Base-by-base conservation (phyloP, 2,329 filamentous ascomycete species). In the Leptographium wingfieldii region DNA sequence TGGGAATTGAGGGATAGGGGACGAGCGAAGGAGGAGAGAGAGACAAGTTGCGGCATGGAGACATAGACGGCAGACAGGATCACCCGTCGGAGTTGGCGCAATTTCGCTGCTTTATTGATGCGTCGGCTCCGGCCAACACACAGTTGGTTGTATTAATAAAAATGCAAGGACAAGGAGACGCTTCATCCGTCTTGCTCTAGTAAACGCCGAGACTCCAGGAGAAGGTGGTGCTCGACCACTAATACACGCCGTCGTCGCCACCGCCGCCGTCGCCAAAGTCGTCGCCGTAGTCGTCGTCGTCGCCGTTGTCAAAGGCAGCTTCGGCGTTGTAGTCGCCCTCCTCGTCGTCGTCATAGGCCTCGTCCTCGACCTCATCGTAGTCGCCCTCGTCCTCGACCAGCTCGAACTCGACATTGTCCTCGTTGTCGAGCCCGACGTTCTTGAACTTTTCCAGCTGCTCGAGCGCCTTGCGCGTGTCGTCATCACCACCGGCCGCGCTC, bases 311-410 rank as follows among this genome's bases (percentile, higher is more conserved):
- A 67, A 84, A 84, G 70, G 83, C 83, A 11, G 75, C 75, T 66
- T 84, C 81, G 2, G 81, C 81, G 53, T 84, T 78, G 67, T 84
- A 84, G 62, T 84, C 81, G 9, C 81, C 81, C 1, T 78, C 81
- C 56, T 81, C 79, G 61, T 83, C 80, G 59, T 84, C 81, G 55
- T 84, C 79, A 62, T 79, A 76, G 59, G 79, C 77, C 64, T 78
- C 75, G 22, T 75, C 76, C 57, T 77, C 75, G 40, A 72, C 71
- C 48, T 70, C 66, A 22, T 66, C 73, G 56, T 80, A 79, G 27
- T 80, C 78, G 33, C 80, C 78, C 31, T 73, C 72, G 51, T 74
- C 72, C 5, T 72, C 70, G 11, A 82, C 79, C 11, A 80, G 80
- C 5, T 78, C 79, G 3, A 74, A 75, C 53, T 73, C 73, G 19